Evolutionary conservation across 2,329 filamentous ascomycete species (phyloP), one percentile per base, ranked within the genome.

Genomic region (Dothidotthia symphoricarpi): DNA sequence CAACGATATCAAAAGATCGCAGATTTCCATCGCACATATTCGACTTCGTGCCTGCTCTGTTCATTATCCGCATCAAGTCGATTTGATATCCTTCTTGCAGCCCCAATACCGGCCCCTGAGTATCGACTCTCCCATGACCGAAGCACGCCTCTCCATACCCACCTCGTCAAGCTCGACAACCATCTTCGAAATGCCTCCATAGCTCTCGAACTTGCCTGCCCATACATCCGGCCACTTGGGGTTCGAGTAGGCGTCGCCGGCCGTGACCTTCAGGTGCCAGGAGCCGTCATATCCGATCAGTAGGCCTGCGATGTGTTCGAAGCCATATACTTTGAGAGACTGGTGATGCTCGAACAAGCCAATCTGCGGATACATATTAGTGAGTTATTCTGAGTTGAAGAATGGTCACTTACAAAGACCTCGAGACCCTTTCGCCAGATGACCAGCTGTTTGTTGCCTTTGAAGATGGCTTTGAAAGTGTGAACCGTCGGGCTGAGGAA

Each of bases 381-480:
- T 5, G 8, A 13, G 28, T 19, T 4, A 12, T 31, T 12, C 10
- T 26, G 13, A 15, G 9, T 9, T 6, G 17, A 2, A 11, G 16
- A 15, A 15, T 14, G 13, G 6, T 14, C 7, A 45, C 47, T 28
- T 34, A 49, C 51, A 3, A 57, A 41, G 28, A 49, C 49, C 7
- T 54, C 49, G 1, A 42, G 14, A 1, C 53, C 51, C 12, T 52
- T 55, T 11, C 49, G 45, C 49, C 53, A 55, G 8, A 57, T 31
- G 2, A 57, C 47, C 0, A 55, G 36, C 15, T 47, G 51, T 1
- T 41, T 37, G 16, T 45, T 35, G 14, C 31, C 34, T 16, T 45
- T 48, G 25, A 53, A 45, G 0, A 51, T 8, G 3, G 39, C 45
- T 25, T 57, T 54, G 43, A 55, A 51, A 1, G 17, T 39, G 27